phyloP scores from a whole-genome alignment of 768 basidiomycete species.

The Lactarius pseudohatsudake region DNA sequence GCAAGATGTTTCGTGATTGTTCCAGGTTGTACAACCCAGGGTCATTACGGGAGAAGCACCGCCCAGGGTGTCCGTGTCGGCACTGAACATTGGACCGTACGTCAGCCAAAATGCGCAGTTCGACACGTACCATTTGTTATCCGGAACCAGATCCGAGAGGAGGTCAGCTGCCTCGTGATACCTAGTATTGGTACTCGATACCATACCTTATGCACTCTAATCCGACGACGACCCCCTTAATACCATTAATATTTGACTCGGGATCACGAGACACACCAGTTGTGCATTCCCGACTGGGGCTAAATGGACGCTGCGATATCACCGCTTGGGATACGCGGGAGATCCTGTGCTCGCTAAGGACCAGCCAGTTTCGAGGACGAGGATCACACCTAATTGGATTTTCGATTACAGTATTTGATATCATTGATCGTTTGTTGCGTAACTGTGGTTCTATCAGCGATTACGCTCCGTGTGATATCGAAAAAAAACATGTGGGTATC shows the following conservation, averaged over 20 bases:
- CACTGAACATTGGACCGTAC: neutral
- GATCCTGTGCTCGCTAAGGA: slow-evolving; percentile 4
- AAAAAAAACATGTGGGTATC: neutral
- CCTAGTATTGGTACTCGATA: neutral
- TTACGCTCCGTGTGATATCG: neutral
- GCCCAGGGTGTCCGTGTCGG: neutral
- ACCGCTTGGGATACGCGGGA: slow-evolving; percentile 1
- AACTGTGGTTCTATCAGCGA: slow-evolving; percentile 2
- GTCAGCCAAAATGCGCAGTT: slow-evolving; percentile 10
- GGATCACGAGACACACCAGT: neutral
- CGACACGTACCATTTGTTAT: neutral
- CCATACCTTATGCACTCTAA: neutral
- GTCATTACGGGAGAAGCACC: neutral
- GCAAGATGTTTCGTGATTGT: neutral
- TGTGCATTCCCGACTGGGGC: neutral
- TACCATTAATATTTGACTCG: neutral
- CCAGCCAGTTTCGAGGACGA: neutral
- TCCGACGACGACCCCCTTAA: neutral
- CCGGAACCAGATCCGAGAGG: neutral
- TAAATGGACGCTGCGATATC: slow-evolving; percentile 4
- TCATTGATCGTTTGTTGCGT: neutral
- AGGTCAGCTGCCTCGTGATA: neutral
- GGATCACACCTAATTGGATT: neutral
- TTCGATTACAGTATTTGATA: neutral
- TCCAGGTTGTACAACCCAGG: neutral